Base-by-base conservation (phyloP, 1,284 basidiomycete species). In the Sanghuangporus baumii region DNA sequence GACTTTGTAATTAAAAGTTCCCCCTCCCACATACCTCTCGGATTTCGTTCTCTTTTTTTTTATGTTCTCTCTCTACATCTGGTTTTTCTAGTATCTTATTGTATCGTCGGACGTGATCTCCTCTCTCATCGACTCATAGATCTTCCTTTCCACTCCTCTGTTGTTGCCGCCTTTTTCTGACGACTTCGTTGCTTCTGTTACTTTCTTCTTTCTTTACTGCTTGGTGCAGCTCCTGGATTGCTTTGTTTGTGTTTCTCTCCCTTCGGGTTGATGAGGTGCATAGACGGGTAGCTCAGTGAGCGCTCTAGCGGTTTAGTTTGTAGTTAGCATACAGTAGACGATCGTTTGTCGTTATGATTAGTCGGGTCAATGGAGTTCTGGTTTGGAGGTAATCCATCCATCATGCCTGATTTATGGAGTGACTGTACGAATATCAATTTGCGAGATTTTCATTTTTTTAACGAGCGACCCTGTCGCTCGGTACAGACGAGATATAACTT, bases 61-160 rank as follows among this genome's bases (percentile, higher is more conserved):
- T 52, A 66, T 65, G 67, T 60, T 63, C 57, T 55, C 46, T 60
- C 16, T 63, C 58, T 23, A 2, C 66, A 70, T 60, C 66, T 48
- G 37, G 20, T 60, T 47, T 43, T 41, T 60, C n/a, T 58, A 43
- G 63, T 65, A 60, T 65, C 65, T 65, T 40, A 60, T 70, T 68
- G 66, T 68, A 67, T 62, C 3, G 2, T 69, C 61, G 59, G 61
- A 54, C 69, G 64, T 31, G 62, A 26, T 67, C 65, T 67, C 61
- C 59, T 63, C 66, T 61, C 60, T 66, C 26, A 31, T 62, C 58
- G 64, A 65, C 58, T 60, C 31, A 18, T 57, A 61, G 57, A 41
- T 16, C 55, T 26, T 59, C 55, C n/a, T 40, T 55, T 46, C 50
- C 47, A 34, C 20, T 16, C 59, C 47, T 41, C 41, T 38, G 7